Percentiles rank a stretch among this genome's conserved stretches.
Evolutionary conservation across 441 rosid species (phyloP).

Genomic region (Populus hybrid): DNA sequence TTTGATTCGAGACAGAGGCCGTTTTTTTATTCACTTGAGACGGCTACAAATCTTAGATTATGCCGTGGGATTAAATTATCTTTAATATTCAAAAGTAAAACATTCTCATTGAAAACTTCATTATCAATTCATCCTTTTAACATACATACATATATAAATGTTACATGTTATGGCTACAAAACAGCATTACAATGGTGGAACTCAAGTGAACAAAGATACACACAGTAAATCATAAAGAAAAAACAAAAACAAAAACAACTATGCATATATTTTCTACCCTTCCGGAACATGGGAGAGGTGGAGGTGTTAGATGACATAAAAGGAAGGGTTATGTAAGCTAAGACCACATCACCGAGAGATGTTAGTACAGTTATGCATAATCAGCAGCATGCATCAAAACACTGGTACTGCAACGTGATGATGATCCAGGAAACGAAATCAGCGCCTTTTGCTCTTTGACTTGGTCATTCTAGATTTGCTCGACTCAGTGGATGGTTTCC

Average conservation of each 20-base stretch:
- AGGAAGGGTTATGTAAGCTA: background rate
- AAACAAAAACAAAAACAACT: background rate
- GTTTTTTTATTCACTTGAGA: background rate
- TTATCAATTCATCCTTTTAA: background rate
- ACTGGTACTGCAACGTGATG: background rate
- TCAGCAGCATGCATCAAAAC: background rate
- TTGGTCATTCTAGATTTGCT: conserved; percentile 52
- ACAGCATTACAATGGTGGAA: background rate
- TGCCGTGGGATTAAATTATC: background rate
- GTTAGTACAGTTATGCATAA: background rate
- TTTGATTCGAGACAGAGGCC: background rate
- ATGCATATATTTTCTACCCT: background rate
- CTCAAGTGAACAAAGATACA: background rate
- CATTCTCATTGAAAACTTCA: background rate
- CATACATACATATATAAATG: background rate
- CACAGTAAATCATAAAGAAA: background rate
- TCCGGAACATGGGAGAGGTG: background rate
- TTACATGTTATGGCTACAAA: background rate
- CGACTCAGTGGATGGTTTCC: conserved; percentile 80
- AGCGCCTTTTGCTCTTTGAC: conserved; percentile 65
- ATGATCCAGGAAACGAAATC: conserved; percentile 15
- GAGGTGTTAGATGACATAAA: background rate
- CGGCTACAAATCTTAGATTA: background rate
- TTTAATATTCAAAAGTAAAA: background rate
- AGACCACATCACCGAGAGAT: background rate